These are phyloP conservation scores for Taphrina deformans DNA, from an alignment of 1,139 yeast species.

Conservation along the genomic window DNA sequence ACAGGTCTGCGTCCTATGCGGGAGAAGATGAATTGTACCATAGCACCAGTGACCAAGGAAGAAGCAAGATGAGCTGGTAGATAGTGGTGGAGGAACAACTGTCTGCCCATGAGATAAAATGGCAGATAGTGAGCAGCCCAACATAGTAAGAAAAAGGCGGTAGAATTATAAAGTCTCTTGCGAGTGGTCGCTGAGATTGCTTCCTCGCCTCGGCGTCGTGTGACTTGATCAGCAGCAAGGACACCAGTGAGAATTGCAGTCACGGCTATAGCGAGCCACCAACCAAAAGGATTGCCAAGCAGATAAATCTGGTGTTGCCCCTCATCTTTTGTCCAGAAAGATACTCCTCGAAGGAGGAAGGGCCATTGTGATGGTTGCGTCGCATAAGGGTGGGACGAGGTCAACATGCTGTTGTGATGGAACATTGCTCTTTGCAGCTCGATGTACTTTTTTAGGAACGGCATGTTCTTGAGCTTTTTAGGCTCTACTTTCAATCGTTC, in stretches of 20 bases:
- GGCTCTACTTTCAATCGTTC: constrained; percentile 56
- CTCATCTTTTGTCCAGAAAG: constrained; percentile 85
- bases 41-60: constrained; percentile 76
- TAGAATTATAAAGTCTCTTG: constrained; percentile 71
- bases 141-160: constrained; percentile 81
- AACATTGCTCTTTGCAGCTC: constrained; percentile 89
- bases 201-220: constrained; percentile 67
- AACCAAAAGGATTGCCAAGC: constrained; percentile 85
- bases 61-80: constrained; percentile 94
- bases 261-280: constrained; percentile 79
- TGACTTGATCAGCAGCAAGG: constrained; percentile 69
- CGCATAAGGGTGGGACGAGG: constrained; percentile 93
- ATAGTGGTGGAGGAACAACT: constrained; percentile 91
- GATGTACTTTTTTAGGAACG: constrained; percentile 83
- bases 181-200: constrained; percentile 65
- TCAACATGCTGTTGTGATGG: constrained; percentile 81
- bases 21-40: constrained; percentile 75
- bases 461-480: constrained; percentile 58
- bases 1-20: constrained; percentile 20
- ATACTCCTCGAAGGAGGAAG: constrained; percentile 83
- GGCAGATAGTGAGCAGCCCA: constrained; percentile 91
- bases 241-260: constrained; percentile 66
- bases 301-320: constrained; percentile 76
- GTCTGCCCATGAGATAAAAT: constrained; percentile 88
- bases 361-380: constrained; percentile 96